Evolutionary conservation across 805 yeast genomes (phyloP), one percentile per base, ranked within the genome.

Genomic region (Yarrowia alimentaria): DNA sequence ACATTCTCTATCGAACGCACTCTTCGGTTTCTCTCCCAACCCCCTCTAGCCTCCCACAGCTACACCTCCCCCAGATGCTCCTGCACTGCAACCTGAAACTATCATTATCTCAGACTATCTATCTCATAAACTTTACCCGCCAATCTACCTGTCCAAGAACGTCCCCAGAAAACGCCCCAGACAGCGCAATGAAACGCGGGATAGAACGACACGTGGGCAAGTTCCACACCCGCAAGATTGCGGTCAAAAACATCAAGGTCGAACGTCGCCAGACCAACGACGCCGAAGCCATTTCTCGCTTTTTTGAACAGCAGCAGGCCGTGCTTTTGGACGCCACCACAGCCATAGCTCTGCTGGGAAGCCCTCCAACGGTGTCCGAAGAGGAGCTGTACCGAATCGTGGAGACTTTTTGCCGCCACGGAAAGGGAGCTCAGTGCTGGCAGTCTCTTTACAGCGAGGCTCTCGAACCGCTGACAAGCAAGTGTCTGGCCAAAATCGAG

Each of bases 181-280:
- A n/a, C n/a, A n/a, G 24, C 24, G 20, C 21, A 17, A 30, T 31
- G 50, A 43, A 43, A 22, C 49, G 49, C 16, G 50, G 50, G 17
- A 30, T 43, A 12, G 50, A 43, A 43, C 50, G 50, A 16, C 50
- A 43, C 37, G 37, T 43, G 22, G 37, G 50, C 22, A 30, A 31
- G 22, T 43, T 43, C 16, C 18, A 43, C 37, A 24, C 50, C 21
- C 50, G 50, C 30, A 43, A 43, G 21, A 30, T 31, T 18, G 37
- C 50, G 13, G 50, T 30, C 11, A 30, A 31, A 16, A 43, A 43
- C 50, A 43, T 43, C 26, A 43, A 43, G 37, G 50, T 43, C 21
- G 50, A 43, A 22, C 50, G 50, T 3, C 35, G 37, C 5, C 33
- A 26, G 24, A 4, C 5, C 25, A 40, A 18, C 25, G 47, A 40